Conservation (phyloP, 202 grass and related monocot species). For the Elaeis oleifera region DNA sequence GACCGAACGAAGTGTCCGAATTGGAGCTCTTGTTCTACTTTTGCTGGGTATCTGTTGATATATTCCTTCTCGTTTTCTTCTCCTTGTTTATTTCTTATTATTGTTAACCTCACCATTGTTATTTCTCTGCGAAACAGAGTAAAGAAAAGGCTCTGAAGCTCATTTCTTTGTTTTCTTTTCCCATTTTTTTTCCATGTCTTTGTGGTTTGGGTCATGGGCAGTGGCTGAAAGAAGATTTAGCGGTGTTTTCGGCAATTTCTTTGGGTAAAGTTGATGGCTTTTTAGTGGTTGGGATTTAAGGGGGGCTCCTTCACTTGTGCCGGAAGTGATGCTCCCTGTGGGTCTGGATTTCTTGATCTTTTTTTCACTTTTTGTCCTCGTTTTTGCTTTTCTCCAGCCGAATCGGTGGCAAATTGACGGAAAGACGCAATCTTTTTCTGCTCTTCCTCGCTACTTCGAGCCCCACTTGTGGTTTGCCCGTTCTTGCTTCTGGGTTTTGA, state of each 20-base stretch:
- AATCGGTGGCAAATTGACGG: no score
- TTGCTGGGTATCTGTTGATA: no score
- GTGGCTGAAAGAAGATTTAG: neutral
- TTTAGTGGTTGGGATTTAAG: constrained; percentile 8
- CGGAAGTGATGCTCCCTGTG: neutral
- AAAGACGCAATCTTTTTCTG: no score
- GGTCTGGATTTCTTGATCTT: neutral
- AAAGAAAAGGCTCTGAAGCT: no score
- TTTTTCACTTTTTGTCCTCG: neutral
- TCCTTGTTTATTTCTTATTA: no score
- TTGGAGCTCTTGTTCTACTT: neutral
- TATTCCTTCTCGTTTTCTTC: no score
- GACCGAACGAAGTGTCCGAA: no score
- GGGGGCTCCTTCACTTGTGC: neutral
- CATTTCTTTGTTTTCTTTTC: neutral
- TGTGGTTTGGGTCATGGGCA: neutral
- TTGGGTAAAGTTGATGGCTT: constrained; percentile 2
- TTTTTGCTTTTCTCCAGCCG: neutral
- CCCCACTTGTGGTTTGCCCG: no score
- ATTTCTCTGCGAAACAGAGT: no score
- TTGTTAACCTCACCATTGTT: no score
- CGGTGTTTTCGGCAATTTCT: neutral
- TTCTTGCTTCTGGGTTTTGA: no score
- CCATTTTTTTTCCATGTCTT: neutral
- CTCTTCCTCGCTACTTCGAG: no score